Evolutionary conservation across 2,329 filamentous ascomycete genomes (phyloP).

Genomic region (Sclerotinia minor): DNA sequence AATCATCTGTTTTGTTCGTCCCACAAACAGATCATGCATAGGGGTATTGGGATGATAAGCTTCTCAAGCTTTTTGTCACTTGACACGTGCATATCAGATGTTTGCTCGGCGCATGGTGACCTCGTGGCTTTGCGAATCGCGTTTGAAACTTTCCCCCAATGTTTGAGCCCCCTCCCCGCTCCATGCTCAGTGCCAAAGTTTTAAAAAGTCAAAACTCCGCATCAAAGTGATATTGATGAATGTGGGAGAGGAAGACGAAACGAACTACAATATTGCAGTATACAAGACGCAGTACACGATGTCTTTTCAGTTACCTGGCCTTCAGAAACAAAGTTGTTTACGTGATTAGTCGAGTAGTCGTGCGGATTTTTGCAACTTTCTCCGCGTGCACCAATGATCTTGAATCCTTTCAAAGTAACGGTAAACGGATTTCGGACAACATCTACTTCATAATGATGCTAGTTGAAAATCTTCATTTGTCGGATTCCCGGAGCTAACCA

Average conservation of each 20-base stretch:
- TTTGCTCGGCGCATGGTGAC: not conserved
- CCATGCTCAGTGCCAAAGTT: not conserved
- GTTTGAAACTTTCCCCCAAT: not conserved
- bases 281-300: no score
- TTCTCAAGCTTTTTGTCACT: not conserved
- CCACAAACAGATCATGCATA: not conserved
- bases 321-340: not conserved
- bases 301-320: not conserved
- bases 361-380: not conserved
- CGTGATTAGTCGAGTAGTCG: not conserved
- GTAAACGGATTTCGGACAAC: conserved; percentile 5
- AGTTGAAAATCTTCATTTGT: conserved; percentile 1
- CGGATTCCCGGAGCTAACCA: conserved; percentile 19
- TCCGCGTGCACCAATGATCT: conserved; percentile 2
- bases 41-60: not conserved
- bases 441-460: not conserved
- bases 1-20: not conserved
- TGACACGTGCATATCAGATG: conserved; percentile 14
- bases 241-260: not conserved
- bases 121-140: conserved; percentile 1
- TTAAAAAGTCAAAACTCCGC: not conserved
- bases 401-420: not conserved
- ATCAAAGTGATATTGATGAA: not conserved
- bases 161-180: not conserved
- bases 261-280: not conserved